Base-by-base conservation (phyloP, 2,329 filamentous ascomycete genomes). In the Trichophaea hybrida region DNA sequence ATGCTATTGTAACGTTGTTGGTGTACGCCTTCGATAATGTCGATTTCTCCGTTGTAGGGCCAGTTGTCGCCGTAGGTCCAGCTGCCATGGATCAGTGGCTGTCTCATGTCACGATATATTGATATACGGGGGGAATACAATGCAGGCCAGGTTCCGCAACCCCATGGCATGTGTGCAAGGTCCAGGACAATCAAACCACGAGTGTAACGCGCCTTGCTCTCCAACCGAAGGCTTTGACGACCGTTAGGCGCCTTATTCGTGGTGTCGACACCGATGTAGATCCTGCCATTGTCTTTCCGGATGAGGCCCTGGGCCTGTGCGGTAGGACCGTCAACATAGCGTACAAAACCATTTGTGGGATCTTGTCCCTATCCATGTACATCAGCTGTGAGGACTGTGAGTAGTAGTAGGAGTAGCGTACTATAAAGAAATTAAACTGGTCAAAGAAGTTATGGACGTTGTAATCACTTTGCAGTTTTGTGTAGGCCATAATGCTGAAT, bases 1-100 rank as follows among this genome's bases (percentile, higher is more conserved):
- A 88, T 76, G 50, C 76, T 72, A 70, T 85, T 80, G 60, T 75
- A 72, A 2, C 73, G 70, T 62, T 81, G 77, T 24, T 75, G 73
- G 73, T 88, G 86, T 66, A 88, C 83, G 40, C 85, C 85, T 73
- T 90, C 86, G 66, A 90, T 80, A 68, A 90, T 85, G 70, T 91
- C 86, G 67, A 91, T 86, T 73, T 90, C 86, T 51, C 86, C 86
- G 6, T 75, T 74, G 46, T 70, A 70, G 1, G 86, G 86, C 86
- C 86, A 90, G 68, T 78, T 72, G 55, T 66, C 65, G 10, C 64
- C 64, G 12, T 63, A 46, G 51, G 75, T 75, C 77, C 77, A 80
- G 70, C 73, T 74, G 34, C 53, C 44, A 43, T 49, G 12, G 7
- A 57, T 31, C 34, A 49, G 54, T 31, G 7, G 12, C 5, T n/a